phyloP scores from a whole-genome alignment of 768 basidiomycete species.

The Boletellus emodensis region DNA sequence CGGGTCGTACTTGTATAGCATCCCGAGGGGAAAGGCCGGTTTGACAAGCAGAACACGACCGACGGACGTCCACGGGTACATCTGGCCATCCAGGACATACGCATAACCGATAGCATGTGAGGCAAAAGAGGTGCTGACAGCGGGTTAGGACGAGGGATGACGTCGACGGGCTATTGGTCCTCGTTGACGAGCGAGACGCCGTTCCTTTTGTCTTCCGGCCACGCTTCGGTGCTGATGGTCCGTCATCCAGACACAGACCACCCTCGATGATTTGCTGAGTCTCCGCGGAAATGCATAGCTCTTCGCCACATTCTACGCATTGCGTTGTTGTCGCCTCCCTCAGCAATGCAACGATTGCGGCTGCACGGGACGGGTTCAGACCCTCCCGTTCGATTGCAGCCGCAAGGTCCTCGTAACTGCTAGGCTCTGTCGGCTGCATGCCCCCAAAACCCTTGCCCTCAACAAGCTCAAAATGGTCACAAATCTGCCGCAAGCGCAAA shows the following conservation, averaged over 20 bases:
- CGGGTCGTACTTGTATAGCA: conserved; percentile 76
- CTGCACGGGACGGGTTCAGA: conserved; percentile 67
- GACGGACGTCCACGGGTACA: conserved; percentile 49
- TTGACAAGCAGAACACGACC: conserved; percentile 78
- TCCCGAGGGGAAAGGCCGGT: conserved; percentile 62
- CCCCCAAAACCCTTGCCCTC: conserved; percentile 59
- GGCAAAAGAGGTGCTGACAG: conserved; percentile 93
- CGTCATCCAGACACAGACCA: conserved; percentile 49
- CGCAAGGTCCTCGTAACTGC: conserved; percentile 73
- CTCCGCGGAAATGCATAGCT: conserved; percentile 58
- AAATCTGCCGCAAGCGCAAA: conserved; percentile 93
- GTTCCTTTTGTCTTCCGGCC: conserved; percentile 52
- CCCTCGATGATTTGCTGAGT: conserved; percentile 35
- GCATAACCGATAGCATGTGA: conserved; percentile 76
- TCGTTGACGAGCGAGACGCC: conserved; percentile 64
- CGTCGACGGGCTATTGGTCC: conserved; percentile 65
- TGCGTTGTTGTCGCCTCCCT: conserved; percentile 85
- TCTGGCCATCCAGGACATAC: conserved; percentile 82
- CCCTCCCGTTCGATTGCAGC: conserved; percentile 75
- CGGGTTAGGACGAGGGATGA: conserved; percentile 76
- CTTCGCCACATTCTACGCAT: conserved; percentile 82
- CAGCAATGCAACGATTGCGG: conserved; percentile 79
- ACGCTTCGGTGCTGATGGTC: conserved; percentile 46
- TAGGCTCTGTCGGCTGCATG: conserved; percentile 43
- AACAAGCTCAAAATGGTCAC: conserved; percentile 91